Evolutionary conservation across 1,284 basidiomycete genomes (phyloP), one percentile per base, ranked within the genome.

Genomic region (Termitomyces sp.): DNA sequence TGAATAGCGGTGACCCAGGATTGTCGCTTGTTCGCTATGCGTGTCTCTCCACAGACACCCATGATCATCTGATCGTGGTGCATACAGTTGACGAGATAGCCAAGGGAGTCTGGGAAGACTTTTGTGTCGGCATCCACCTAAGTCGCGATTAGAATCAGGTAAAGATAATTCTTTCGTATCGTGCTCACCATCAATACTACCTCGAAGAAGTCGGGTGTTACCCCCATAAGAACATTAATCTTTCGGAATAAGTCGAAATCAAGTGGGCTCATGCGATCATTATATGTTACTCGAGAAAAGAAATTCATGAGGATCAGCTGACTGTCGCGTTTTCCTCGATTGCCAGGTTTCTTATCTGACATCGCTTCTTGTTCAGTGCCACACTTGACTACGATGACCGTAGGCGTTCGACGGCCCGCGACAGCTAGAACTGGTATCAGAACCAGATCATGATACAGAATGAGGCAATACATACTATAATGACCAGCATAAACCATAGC

Each of bases 271-370:
- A 99, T 99, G 57, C 94, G 89, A 67, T 99, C 97, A 68, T 99
- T 98, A 74, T 98, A 99, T 11, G 97, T 99, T 63, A 98, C 94
- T 44, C 92, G 86, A 50, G 93, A 95, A 76, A 99, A 97, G 71
- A 99, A 99, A 75, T 97, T 97, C 96, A 99, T 99, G 62, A 99
- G 79, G 64, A 99, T 91, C 64, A 99, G 88, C 68, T 99, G 97
- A 70, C 93, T 95, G 73, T 99, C 97, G 49, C 97, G 90, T 72
- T 99, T 99, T 61, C 97, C 97, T 61, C 97, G 82, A 73, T 99
- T 99, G 14, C 97, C 97, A 1, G 96, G 93, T 68, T 99, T 99
- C 74, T 87, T 88, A 57, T 95, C 93, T 9, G 74, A 73, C 13
- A 77, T 75, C 14, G 89, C 87, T 67, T 97, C 94, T 47, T 73